phyloP scores from a whole-genome alignment of 1,139 yeast genomes.

The Diutina ranongensis region DNA sequence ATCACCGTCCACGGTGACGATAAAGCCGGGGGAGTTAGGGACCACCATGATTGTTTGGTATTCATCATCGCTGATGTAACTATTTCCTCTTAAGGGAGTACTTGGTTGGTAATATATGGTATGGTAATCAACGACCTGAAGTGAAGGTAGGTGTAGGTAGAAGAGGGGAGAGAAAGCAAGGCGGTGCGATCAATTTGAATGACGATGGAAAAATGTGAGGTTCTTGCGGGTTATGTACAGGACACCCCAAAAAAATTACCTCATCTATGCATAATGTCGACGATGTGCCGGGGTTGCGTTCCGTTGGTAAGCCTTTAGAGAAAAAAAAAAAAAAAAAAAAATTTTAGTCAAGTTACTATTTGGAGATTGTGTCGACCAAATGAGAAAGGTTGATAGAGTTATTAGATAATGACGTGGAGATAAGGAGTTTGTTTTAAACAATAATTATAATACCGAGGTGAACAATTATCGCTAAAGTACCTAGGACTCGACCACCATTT shows the following conservation, averaged over 20 bases:
- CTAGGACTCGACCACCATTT: no score
- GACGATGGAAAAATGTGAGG: background rate
- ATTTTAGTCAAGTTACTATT: no score
- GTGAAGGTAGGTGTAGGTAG: background rate
- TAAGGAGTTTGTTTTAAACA: no score
- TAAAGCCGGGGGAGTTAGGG: background rate
- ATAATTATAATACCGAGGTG: no score
- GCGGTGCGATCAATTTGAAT: background rate
- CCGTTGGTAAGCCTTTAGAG: background rate
- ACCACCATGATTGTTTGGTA: background rate
- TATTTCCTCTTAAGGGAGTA: no score
- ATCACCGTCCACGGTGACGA: background rate
- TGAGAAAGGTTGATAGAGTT: no score
- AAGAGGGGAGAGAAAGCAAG: background rate
- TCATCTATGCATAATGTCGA: background rate
- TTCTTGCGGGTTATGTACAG: background rate
- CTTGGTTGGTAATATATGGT: no score
- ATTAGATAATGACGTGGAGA: no score
- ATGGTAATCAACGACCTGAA: no score
- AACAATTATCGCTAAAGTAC: no score
- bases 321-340: no score
- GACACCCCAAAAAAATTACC: background rate
- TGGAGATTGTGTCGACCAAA: no score
- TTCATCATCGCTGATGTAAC: background rate
- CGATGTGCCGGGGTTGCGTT: background rate